These are phyloP conservation scores for Carex arenaria DNA, from an alignment of 202 grass and related monocot species.

Conservation along the genomic window DNA sequence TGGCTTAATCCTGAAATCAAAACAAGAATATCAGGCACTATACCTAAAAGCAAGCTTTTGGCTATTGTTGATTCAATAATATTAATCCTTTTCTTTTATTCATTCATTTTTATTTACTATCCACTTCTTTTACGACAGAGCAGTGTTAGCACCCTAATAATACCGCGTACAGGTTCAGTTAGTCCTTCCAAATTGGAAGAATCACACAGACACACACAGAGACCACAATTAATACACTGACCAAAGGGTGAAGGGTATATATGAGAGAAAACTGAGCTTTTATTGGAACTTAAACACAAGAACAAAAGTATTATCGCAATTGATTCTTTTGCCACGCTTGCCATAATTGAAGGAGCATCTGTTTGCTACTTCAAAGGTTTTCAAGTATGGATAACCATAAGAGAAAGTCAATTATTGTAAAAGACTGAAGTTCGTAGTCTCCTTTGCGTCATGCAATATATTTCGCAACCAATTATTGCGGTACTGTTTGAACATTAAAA, in stretches of 20 bases:
- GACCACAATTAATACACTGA: not conserved
- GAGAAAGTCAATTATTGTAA: not conserved
- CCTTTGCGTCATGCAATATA: not conserved
- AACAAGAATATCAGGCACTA: conserved; percentile 11
- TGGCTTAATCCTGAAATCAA: conserved; percentile 71
- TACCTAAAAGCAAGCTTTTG: not conserved
- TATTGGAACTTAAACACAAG: not conserved
- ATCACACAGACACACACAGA: not conserved
- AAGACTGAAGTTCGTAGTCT: not conserved
- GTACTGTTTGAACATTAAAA: not conserved
- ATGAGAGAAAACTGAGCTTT: not conserved
- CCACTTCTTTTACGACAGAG: not conserved
- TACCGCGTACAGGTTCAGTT: not conserved
- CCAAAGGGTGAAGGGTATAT: not conserved
- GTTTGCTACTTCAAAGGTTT: conserved; percentile 2
- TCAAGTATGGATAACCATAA: not conserved
- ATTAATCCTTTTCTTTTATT: not conserved
- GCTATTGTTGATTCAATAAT: not conserved
- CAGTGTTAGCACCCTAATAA: not conserved
- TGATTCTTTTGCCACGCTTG: not conserved
- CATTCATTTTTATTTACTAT: not conserved
- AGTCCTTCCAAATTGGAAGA: not conserved
- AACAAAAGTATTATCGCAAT: not conserved
- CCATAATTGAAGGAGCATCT: not conserved
- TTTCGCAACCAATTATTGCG: conserved; percentile 1